These are phyloP conservation scores for Cladosporium sp. DNA, from an alignment of 2,329 filamentous ascomycete genomes.

Conservation along the genomic window DNA sequence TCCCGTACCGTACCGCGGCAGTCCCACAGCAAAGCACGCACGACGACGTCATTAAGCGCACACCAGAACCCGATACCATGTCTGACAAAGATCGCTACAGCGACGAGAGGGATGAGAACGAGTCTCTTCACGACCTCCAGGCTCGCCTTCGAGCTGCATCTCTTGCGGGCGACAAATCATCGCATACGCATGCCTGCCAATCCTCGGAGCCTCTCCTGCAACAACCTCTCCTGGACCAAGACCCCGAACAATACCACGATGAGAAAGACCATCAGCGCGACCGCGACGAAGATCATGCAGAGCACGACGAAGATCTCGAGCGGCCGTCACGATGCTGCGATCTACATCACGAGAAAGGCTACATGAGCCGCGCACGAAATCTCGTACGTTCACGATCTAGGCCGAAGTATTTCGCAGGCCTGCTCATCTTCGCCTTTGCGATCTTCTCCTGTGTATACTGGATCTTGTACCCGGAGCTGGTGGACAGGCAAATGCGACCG, in stretches of 20 bases:
- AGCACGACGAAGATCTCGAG: slow-evolving; percentile 18
- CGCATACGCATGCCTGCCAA: neutral
- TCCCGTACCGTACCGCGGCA: neutral
- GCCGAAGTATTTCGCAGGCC: neutral
- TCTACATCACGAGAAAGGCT: neutral
- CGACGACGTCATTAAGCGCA: neutral
- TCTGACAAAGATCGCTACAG: slow-evolving; percentile 11
- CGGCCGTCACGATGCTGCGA: neutral
- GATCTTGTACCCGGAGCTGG: slow-evolving; percentile 11
- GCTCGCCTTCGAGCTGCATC: slow-evolving; percentile 1
- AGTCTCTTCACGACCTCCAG: slow-evolving; percentile 6
- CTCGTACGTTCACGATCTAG: slow-evolving; percentile 1
- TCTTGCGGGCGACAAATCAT: neutral
- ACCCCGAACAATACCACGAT: neutral
- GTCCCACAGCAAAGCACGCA: neutral
- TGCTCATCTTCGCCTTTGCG: neutral
- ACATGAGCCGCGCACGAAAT: neutral
- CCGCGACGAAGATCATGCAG: slow-evolving; percentile 15
- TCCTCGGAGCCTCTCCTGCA: neutral
- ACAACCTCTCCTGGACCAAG: slow-evolving; percentile 1
- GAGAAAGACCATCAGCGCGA: slow-evolving; percentile 2
- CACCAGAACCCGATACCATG: slow-evolving; percentile 5
- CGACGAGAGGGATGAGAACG: slow-evolving; percentile 1
- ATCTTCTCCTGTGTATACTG: slow-evolving; percentile 1
- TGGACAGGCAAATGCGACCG: slow-evolving; percentile 13